phyloP scores from a whole-genome alignment of 2,329 filamentous ascomycete genomes.

The Periconia sp. region DNA sequence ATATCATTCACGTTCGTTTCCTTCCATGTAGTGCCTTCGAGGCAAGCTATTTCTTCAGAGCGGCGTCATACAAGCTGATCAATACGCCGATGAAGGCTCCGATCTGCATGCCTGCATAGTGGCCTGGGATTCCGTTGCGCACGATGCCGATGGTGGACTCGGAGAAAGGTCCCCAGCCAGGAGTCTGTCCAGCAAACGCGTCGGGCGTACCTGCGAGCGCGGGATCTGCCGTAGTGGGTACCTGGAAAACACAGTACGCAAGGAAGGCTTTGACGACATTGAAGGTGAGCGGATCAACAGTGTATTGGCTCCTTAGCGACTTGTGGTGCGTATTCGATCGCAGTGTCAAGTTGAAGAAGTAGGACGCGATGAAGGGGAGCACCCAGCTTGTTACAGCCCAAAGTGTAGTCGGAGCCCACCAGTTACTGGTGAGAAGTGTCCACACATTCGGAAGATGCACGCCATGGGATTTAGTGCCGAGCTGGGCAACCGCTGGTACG shows the following conservation, averaged over 20 bases:
- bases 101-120: conserved; percentile 72
- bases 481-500: conserved; percentile 66
- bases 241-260: conserved; percentile 78
- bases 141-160: conserved; percentile 67
- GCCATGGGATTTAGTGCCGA: conserved; percentile 57
- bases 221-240: conserved; percentile 20
- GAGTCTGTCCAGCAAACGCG: conserved; percentile 58
- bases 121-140: conserved; percentile 71
- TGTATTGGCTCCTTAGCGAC: conserved; percentile 57
- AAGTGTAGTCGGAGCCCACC: conserved; percentile 82
- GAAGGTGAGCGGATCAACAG: conserved; percentile 85
- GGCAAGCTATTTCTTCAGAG: conserved; percentile 66
- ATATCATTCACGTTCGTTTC: neutral
- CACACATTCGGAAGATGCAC: conserved; percentile 83
- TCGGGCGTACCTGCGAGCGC: conserved; percentile 44
- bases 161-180: conserved; percentile 62
- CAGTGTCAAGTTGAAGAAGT: conserved; percentile 87
- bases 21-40: too few species aligned
- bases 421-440: conserved; percentile 73
- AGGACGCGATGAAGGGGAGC: conserved; percentile 74
- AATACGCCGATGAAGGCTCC: conserved; percentile 72
- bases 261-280: conserved; percentile 86
- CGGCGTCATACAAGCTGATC: conserved; percentile 77
- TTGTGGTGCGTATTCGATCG: conserved; percentile 57
- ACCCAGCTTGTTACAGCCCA: conserved; percentile 77